A percentile compares a stretch with the other conserved stretches of the same genome.
These are phyloP conservation scores for Hyaloscypha finlandica DNA, from an alignment of 495 filamentous ascomycete genomes.

Conservation along the genomic window DNA sequence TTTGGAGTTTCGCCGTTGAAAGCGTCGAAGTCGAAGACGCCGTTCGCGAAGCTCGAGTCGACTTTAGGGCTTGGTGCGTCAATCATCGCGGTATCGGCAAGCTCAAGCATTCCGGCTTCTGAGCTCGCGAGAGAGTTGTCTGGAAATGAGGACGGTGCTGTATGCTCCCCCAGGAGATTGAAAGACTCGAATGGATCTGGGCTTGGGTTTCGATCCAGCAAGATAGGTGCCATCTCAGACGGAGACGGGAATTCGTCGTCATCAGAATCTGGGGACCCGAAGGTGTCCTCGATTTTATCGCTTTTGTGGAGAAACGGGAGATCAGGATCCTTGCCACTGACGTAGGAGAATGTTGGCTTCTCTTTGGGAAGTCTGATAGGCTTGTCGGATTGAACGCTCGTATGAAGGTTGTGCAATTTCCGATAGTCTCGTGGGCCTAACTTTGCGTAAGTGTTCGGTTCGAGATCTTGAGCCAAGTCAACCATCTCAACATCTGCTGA, in stretches of 20 bases:
- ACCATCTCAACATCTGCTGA: conserved; percentile 37
- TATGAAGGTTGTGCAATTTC: conserved; percentile 40
- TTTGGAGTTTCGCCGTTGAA: conserved; percentile 31
- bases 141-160: conserved; percentile 7
- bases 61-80: conserved; percentile 3
- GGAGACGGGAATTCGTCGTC: conserved; percentile 47
- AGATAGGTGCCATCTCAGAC: conserved; percentile 22
- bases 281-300: background rate
- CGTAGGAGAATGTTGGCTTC: conserved; percentile 38
- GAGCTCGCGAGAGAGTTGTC: conserved; percentile 32
- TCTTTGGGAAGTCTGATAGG: conserved; percentile 32
- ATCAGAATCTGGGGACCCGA: conserved; percentile 12
- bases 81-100: conserved; percentile 32
- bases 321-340: conserved; percentile 25
- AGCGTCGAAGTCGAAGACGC: conserved; percentile 35
- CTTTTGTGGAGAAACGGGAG: conserved; percentile 17
- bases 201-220: background rate
- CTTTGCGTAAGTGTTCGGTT: conserved; percentile 28
- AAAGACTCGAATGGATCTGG: background rate
- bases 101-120: conserved; percentile 32
- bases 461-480: conserved; percentile 36
- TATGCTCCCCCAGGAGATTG: background rate
- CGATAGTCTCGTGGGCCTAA: conserved; percentile 34
- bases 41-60: conserved; percentile 21
- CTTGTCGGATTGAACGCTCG: conserved; percentile 15